Evolutionary conservation across 2,329 filamentous ascomycete species (phyloP).

Genomic region (Botrytis pseudocinerea): DNA sequence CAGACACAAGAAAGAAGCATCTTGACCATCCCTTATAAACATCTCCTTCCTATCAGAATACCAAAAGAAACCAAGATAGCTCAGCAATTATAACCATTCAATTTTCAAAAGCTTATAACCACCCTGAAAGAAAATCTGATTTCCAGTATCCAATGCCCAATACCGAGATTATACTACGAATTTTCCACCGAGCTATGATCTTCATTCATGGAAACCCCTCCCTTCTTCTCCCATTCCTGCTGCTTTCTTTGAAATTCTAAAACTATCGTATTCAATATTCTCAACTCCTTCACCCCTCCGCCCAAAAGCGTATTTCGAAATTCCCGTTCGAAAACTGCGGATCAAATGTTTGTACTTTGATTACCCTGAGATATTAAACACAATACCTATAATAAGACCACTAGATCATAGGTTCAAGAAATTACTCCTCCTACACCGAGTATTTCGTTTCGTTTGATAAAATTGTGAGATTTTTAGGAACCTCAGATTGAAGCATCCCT

Average conservation of each 20-base stretch:
- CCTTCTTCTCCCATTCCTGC: neutral
- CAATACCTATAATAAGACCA: neutral
- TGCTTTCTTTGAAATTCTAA: neutral
- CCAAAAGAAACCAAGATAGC: neutral
- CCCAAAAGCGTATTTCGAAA: neutral
- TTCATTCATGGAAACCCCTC: neutral
- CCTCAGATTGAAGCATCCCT: neutral
- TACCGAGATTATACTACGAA: neutral
- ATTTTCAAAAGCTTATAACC: neutral
- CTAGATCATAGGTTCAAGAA: neutral
- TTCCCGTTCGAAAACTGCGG: fast-evolving
- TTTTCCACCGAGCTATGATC: neutral
- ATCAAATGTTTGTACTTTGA: neutral
- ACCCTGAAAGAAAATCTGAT: neutral
- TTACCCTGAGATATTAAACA: neutral
- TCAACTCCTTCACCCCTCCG: neutral
- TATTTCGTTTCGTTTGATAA: neutral
- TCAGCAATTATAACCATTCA: neutral
- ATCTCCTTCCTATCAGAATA: neutral
- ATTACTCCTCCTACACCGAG: neutral
- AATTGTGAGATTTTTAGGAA: neutral
- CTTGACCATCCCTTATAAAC: no score
- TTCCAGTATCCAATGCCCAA: neutral
- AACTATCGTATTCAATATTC: neutral
- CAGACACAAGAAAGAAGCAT: no score